Evolutionary conservation across 2,329 filamentous ascomycete species (phyloP).

Genomic region (Pseudocercospora musae): DNA sequence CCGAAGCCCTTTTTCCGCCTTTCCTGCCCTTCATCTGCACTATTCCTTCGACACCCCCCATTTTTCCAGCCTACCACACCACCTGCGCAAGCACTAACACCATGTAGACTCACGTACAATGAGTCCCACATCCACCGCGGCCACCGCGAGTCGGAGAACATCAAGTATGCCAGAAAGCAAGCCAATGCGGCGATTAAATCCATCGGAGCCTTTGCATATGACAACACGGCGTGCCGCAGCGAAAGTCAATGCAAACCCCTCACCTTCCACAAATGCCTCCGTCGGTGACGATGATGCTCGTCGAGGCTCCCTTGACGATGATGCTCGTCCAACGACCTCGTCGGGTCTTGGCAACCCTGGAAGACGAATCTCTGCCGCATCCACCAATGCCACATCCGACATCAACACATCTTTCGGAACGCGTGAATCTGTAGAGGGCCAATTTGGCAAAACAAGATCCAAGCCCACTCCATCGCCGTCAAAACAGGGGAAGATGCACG

Average conservation of each 20-base stretch:
- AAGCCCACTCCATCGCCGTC: conserved; percentile 4
- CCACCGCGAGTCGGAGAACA: background rate
- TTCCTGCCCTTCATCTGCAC: background rate
- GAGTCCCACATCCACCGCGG: conserved; percentile 7
- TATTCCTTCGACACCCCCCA: background rate
- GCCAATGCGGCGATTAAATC: conserved; percentile 38
- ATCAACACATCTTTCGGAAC: conserved; percentile 14
- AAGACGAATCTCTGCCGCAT: conserved; percentile 21
- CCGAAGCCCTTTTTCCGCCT: background rate
- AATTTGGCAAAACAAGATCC: background rate
- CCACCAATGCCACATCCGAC: conserved; percentile 15
- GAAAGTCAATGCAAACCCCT: conserved; percentile 13
- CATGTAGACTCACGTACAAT: background rate
- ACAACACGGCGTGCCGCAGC: conserved; percentile 40
- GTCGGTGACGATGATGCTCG: conserved; percentile 24
- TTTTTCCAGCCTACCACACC: background rate
- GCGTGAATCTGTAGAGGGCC: conserved; percentile 9
- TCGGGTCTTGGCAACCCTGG: conserved; percentile 26
- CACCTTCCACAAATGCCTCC: conserved; percentile 29
- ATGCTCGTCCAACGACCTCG: conserved; percentile 24
- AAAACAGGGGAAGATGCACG: background rate
- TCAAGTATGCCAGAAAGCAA: background rate
- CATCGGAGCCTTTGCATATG: conserved; percentile 50
- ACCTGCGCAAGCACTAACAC: conserved; percentile 1
- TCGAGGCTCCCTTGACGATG: conserved; percentile 26